A percentile compares a stretch with the other conserved stretches of the same genome.
Conservation (phyloP, 1,284 basidiomycete species). For the Cryptococcus jaspeensis region DNA sequence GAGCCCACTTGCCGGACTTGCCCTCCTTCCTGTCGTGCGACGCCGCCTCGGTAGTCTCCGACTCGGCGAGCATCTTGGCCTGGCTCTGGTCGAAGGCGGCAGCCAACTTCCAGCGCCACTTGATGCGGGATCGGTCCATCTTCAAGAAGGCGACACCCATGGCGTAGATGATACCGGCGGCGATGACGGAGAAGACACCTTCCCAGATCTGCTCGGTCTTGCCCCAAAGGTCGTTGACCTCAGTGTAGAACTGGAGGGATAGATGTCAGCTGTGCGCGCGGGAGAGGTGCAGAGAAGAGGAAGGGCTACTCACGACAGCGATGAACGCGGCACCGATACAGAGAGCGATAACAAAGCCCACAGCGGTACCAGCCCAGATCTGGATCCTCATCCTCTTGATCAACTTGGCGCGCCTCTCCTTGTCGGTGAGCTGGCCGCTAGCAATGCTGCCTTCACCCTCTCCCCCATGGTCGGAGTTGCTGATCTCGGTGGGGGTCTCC, state of each 20-base stretch:
- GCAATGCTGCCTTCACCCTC: neutral
- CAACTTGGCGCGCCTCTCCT: conserved; percentile 31
- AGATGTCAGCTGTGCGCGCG: neutral
- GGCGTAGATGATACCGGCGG: conserved; percentile 71
- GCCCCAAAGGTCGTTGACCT: conserved; percentile 57
- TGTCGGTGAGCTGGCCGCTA: conserved; percentile 8
- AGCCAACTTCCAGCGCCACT: conserved; percentile 85
- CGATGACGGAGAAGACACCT: conserved; percentile 79
- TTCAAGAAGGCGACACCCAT: conserved; percentile 74
- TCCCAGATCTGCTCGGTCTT: conserved; percentile 52
- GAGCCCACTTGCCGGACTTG: conserved; percentile 68
- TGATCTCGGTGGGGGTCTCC: conserved; percentile 9
- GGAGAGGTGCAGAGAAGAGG: neutral
- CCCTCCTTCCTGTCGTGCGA: conserved; percentile 19
- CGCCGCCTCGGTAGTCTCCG: conserved; percentile 6
- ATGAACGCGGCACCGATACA: conserved; percentile 61
- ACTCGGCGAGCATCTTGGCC: conserved; percentile 13
- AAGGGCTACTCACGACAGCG: conserved; percentile 48
- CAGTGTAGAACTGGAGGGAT: conserved; percentile 55
- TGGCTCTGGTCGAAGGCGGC: conserved; percentile 64
- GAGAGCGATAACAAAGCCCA: conserved; percentile 73
- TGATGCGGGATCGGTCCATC: conserved; percentile 67
- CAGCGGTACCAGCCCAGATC: conserved; percentile 74
- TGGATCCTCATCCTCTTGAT: conserved; percentile 54
- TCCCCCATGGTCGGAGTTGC: conserved; percentile 7